Base-by-base conservation (phyloP, 148 eudicot species). In the Cornus controversa region DNA sequence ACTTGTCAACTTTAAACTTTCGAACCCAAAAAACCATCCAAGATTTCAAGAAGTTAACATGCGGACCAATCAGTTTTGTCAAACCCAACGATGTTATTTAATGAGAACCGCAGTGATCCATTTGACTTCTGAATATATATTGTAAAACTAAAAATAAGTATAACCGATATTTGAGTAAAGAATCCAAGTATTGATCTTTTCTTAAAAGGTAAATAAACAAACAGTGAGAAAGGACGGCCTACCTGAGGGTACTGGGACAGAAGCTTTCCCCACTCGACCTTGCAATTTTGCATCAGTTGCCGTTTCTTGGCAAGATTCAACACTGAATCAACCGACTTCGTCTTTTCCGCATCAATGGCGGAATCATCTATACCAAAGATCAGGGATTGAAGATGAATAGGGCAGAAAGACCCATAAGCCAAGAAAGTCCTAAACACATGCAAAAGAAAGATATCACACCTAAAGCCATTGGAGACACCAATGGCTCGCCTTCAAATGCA, bases 241-340 rank as follows among this genome's bases (percentile, higher is more conserved):
- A 92, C 97, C 92, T 92, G 83, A 29, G 97, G 81, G 42, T 79
- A 86, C 87, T 90, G 90, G 16, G 97, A 92, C 53, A 92, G 88
- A 34, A 92, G 94, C 79, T 89, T 85, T 28, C 86, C 94, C 97
- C 94, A 92, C 1, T 91, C 89, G 31, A 76, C 73, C 24, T 82
- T 89, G 58, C 16, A 50, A 74, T 82, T 84, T 13, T 63, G 77
- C 47, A 83, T 84, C 70, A 72, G 22, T 60, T 47, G 82, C 78
- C 86, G 81, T 70, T 86, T 91, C 80, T 88, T 82, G 2, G 83
- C 87, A 40, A 89, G 79, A 84, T 85, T 91, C 66, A 67, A 71
- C 2, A 36, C 47, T 0, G 71, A 24, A 42, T 64, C 67, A n/a
- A 62, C 79, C 10, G 78, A n/a, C 77, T 88, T 90, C 9, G 78